Evolutionary conservation across 495 filamentous ascomycete species (phyloP).

Genomic region (Hypoxylon trugodes): DNA sequence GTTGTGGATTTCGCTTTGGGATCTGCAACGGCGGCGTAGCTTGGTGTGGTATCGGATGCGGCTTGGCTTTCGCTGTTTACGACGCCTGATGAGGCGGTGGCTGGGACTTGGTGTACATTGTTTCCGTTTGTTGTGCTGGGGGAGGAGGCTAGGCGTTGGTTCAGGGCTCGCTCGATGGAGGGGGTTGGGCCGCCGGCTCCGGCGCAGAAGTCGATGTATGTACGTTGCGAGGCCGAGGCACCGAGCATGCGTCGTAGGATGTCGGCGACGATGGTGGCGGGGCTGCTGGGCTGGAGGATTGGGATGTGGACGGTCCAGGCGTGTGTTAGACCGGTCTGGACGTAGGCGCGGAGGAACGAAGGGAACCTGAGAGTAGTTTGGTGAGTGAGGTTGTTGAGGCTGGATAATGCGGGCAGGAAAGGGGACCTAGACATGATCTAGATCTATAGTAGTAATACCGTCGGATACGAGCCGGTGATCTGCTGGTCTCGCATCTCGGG

Average conservation of each 20-base stretch:
- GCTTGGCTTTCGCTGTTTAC: slow-evolving; percentile 41
- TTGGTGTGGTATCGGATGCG: slow-evolving; percentile 27
- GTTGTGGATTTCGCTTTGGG: slow-evolving; percentile 18
- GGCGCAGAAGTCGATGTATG: slow-evolving; percentile 77
- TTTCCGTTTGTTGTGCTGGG: not conserved
- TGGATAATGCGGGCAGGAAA: no score
- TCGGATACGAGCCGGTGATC: slow-evolving; percentile 17
- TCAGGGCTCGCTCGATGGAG: slow-evolving; percentile 59
- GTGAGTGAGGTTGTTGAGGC: not conserved
- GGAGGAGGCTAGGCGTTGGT: slow-evolving; percentile 13
- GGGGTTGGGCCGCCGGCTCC: slow-evolving; percentile 76
- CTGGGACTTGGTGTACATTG: slow-evolving; percentile 3
- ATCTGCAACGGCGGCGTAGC: slow-evolving; percentile 38
- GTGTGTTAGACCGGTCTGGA: slow-evolving; percentile 61
- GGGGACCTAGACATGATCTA: not conserved
- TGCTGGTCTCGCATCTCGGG: slow-evolving; percentile 29
- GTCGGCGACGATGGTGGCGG: slow-evolving; percentile 56
- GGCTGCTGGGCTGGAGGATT: slow-evolving; percentile 54
- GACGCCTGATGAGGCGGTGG: slow-evolving; percentile 24
- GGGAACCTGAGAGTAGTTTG: slow-evolving; percentile 55
- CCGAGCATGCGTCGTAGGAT: slow-evolving; percentile 56
- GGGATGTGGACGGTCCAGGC: slow-evolving; percentile 59
- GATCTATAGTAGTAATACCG: not conserved
- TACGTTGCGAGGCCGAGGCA: slow-evolving; percentile 53
- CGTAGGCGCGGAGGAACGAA: slow-evolving; percentile 56